Conservation (phyloP, 2,329 filamentous ascomycete genomes). For the Microdochium paspali region DNA sequence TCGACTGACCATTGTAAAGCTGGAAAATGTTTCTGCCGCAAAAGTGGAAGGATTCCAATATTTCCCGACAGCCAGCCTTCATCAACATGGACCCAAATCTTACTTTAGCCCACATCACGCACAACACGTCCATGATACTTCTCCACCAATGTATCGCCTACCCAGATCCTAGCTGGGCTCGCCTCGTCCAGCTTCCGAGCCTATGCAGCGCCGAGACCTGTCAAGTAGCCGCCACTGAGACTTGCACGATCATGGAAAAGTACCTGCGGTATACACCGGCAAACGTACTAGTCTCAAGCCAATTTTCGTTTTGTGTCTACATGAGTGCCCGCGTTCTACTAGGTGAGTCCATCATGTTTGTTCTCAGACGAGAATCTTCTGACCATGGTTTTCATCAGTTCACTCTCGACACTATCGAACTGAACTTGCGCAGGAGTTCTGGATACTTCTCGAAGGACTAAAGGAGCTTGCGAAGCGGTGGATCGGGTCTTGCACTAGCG, state of each 20-base stretch:
- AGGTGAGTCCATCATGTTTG: not conserved
- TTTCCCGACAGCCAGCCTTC: conserved; percentile 11
- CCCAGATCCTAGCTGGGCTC: conserved; percentile 20
- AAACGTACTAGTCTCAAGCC: conserved; percentile 17
- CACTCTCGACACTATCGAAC: conserved; percentile 4
- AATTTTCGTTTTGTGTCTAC: conserved; percentile 36
- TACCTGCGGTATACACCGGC: conserved; percentile 28
- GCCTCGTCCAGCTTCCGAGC: conserved; percentile 27
- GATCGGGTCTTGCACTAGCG: conserved; percentile 3
- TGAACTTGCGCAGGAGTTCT: conserved; percentile 5
- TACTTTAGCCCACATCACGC: conserved; percentile 36
- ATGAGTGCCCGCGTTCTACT: conserved; percentile 33
- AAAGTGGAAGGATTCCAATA: conserved; percentile 26
- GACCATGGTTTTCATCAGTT: not conserved
- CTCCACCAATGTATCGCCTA: conserved; percentile 39
- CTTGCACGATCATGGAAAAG: conserved; percentile 32
- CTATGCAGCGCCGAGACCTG: conserved; percentile 38
- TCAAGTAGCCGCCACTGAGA: conserved; percentile 33
- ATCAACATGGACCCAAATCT: conserved; percentile 37
- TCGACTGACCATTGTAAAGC: conserved; percentile 3
- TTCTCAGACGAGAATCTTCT: not conserved
- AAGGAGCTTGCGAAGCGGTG: conserved; percentile 14
- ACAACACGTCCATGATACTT: conserved; percentile 39
- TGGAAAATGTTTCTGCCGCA: conserved; percentile 34
- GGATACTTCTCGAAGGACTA: conserved; percentile 16